Base-by-base conservation (phyloP, 2,329 filamentous ascomycete genomes). In the Beauveria sp. region DNA sequence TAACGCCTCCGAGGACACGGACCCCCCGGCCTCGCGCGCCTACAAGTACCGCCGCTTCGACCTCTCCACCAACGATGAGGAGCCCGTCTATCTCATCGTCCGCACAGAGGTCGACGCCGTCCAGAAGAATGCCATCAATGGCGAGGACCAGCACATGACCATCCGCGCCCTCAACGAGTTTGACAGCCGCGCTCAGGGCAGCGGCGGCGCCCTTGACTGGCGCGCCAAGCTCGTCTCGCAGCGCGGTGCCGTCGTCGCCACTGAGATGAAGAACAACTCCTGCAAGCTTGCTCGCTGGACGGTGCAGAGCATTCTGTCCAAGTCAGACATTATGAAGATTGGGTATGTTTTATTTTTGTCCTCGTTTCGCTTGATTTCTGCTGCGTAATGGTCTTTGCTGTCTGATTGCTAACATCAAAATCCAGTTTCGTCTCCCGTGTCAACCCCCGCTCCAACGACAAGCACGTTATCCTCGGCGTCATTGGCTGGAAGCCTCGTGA, bases 221-320 rank as follows among this genome's bases (percentile, higher is more conserved):
- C 86, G 95, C 74, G 89, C 88, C 68, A 99, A 99, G 85, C 85
- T 99, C 64, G 89, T 90, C 66, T 91, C 88, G 69, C 93, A 97
- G 81, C 89, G 95, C 71, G 95, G 95, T 86, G 95, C 95, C 62
- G 93, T 99, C 49, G 90, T 99, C 28, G 95, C 95, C 22, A 99
- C 95, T 14, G 95, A 99, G 82, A 99, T 99, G 95, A 99, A 99
- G 90, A 99, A 99, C 86, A 99, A 99, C 85, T 92, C 88, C 73
- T 96, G 91, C 89, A 99, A 99, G 83, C 88, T 99, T 65, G 95
- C 95, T 63, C 84, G 95, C 75, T 99, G 95, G 95, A 96, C 95
- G 38, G 91, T 93, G 49, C 95, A 99, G 82, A 91, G 89, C 72
- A 97, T 99, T 72, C 86, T 99, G 63, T 93, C 93, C 74, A 93